A percentile compares a stretch with the other conserved stretches of the same genome.
Conservation (phyloP, 75 land plant species). For the Cunninghamia lanceolata region DNA sequence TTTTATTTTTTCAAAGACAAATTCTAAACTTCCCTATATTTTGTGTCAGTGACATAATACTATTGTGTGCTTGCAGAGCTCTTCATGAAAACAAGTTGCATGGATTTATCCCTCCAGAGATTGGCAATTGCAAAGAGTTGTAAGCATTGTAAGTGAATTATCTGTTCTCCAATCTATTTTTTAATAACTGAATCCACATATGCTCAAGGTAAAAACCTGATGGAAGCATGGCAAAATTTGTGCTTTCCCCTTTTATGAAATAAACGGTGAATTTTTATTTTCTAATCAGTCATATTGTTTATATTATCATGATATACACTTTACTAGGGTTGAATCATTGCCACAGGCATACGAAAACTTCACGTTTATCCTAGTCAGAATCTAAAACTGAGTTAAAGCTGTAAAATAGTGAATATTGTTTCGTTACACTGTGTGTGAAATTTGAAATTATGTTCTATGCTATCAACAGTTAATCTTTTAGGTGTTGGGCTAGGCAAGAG, state of each 20-base stretch:
- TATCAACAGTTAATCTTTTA: neutral
- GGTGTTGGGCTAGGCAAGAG: neutral
- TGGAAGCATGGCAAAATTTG: neutral
- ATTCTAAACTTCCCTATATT: neutral
- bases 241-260: neutral
- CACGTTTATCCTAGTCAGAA: neutral
- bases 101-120: constrained; percentile 71
- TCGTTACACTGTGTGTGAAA: no score
- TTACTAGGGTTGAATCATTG: no score
- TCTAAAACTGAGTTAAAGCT: no score
- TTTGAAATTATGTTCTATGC: neutral
- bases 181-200: neutral
- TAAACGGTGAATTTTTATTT: neutral
- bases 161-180: neutral
- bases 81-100: constrained; percentile 79
- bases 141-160: constrained; percentile 66
- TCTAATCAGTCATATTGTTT: neutral
- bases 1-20: neutral
- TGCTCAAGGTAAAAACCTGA: neutral
- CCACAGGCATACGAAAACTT: no score
- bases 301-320: neutral
- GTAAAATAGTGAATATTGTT: no score
- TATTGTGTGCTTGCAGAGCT: constrained; percentile 41
- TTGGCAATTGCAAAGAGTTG: constrained; percentile 60
- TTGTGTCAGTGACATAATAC: neutral